Conservation (phyloP, 768 basidiomycete species). For the Coprinopsis strossmayeri region DNA sequence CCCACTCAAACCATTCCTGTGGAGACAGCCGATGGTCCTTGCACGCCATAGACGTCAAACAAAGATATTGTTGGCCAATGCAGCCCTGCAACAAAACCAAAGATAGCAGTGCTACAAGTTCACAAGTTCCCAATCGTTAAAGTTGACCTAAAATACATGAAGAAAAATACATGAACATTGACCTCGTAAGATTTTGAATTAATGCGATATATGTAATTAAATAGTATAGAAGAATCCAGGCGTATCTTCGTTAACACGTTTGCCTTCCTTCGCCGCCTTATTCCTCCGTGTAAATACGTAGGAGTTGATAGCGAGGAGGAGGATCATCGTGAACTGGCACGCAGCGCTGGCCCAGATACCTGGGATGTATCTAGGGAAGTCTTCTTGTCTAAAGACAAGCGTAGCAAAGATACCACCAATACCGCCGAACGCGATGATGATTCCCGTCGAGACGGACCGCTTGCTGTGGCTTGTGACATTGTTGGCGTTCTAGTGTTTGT, state of each 20-base stretch:
- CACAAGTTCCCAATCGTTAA: too few species aligned
- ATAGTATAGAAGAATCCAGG: slow-evolving; percentile 36
- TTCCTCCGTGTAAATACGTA: slow-evolving; percentile 24
- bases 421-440: slow-evolving; percentile 29
- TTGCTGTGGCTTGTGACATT: slow-evolving; percentile 31
- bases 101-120: too few species aligned
- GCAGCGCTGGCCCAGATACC: slow-evolving; percentile 31
- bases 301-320: slow-evolving; percentile 21
- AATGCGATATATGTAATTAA: background rate
- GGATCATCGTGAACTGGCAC: slow-evolving; percentile 26
- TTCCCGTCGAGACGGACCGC: slow-evolving; percentile 32
- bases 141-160: too few species aligned
- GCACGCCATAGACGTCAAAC: too few species aligned
- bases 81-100: too few species aligned
- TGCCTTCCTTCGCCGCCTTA: slow-evolving; percentile 25
- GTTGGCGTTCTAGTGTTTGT: slow-evolving; percentile 23
- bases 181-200: background rate
- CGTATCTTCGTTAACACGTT: slow-evolving; percentile 25
- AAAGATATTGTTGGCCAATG: too few species aligned
- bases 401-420: slow-evolving; percentile 34
- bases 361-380: slow-evolving; percentile 25
- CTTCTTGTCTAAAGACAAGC: slow-evolving; percentile 28
- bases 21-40: too few species aligned
- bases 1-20: too few species aligned
- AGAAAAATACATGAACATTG: background rate